Evolutionary conservation across 805 yeast genomes (phyloP).

Genomic region (Suhomyces kilbournensis): DNA sequence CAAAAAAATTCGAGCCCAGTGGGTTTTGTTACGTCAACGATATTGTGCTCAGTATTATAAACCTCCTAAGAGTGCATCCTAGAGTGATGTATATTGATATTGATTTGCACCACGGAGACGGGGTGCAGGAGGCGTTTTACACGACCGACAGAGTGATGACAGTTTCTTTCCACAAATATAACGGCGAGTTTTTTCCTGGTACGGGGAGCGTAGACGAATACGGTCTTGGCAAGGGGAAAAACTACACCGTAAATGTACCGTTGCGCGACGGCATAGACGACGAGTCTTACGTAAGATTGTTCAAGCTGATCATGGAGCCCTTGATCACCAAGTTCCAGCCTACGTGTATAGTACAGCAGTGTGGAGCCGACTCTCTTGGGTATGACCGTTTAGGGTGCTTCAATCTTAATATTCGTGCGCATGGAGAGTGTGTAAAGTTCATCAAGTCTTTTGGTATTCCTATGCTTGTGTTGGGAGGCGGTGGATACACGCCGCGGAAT

Average conservation of each 20-base stretch:
- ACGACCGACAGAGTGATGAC: conserved; percentile 96
- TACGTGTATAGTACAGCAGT: conserved; percentile 89
- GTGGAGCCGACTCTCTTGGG: conserved; percentile 96
- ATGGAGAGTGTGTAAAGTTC: conserved; percentile 91
- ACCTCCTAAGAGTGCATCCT: conserved; percentile 83
- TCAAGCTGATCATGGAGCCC: conserved; percentile 87
- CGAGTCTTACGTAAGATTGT: conserved; percentile 69
- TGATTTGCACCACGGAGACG: conserved; percentile 96
- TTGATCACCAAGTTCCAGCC: conserved; percentile 90
- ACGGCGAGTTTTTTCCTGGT: conserved; percentile 95
- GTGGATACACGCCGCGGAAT: conserved; percentile 95
- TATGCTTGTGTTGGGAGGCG: conserved; percentile 91
- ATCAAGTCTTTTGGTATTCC: conserved; percentile 89
- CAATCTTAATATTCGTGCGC: conserved; percentile 87
- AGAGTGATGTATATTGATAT: conserved; percentile 91
- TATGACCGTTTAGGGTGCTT: conserved; percentile 93
- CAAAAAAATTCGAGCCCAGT: conserved; percentile 89
- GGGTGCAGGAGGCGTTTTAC: conserved; percentile 96
- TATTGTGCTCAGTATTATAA: conserved; percentile 83
- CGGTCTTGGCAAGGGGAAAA: conserved; percentile 86
- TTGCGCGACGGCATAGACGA: conserved; percentile 94
- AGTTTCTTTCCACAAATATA: conserved; percentile 88
- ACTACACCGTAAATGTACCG: conserved; percentile 89
- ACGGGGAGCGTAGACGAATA: conserved; percentile 89
- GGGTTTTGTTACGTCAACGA: conserved; percentile 96